These are phyloP conservation scores for Cystofilobasidium macerans DNA, from an alignment of 768 basidiomycete genomes.

Conservation along the genomic window DNA sequence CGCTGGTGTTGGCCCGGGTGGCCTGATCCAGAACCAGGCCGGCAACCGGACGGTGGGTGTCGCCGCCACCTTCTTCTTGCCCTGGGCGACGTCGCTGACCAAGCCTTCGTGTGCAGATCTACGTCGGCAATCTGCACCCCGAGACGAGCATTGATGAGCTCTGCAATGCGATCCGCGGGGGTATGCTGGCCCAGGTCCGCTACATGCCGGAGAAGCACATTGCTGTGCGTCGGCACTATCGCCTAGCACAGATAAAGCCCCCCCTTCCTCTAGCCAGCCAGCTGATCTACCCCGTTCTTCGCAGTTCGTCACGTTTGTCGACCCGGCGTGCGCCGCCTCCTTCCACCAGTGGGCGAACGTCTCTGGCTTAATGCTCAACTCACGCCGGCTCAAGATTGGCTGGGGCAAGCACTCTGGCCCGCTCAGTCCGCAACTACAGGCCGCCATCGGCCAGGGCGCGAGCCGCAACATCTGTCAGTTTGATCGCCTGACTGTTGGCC, in stretches of 20 bases:
- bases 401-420: conserved; percentile 97
- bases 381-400: conserved; percentile 87
- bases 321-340: conserved; percentile 79
- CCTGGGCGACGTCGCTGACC: too few relatives aligned
- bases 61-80: background rate
- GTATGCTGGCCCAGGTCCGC: conserved; percentile 84
- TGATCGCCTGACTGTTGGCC: background rate
- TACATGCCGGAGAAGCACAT: conserved; percentile 98
- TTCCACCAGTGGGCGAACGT: conserved; percentile 88
- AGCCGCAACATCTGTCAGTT: conserved; percentile 72
- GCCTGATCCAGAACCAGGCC: conserved; percentile 43
- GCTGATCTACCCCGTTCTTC: background rate
- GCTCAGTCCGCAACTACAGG: conserved; percentile 65
- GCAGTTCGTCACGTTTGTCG: conserved; percentile 92
- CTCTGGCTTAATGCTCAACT: conserved; percentile 81
- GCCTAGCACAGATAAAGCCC: conserved; percentile 17
- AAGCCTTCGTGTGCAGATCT: conserved; percentile 39
- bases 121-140: conserved; percentile 60
- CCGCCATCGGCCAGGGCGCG: conserved; percentile 83
- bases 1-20: conserved; percentile 28
- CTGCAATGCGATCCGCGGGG: conserved; percentile 94
- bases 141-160: conserved; percentile 90
- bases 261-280: too few relatives aligned
- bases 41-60: conserved; percentile 76
- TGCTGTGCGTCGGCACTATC: conserved; percentile 50